These are phyloP conservation scores for Pestalotiopsis sp. DNA, from an alignment of 2,329 filamentous ascomycete species.

Conservation along the genomic window DNA sequence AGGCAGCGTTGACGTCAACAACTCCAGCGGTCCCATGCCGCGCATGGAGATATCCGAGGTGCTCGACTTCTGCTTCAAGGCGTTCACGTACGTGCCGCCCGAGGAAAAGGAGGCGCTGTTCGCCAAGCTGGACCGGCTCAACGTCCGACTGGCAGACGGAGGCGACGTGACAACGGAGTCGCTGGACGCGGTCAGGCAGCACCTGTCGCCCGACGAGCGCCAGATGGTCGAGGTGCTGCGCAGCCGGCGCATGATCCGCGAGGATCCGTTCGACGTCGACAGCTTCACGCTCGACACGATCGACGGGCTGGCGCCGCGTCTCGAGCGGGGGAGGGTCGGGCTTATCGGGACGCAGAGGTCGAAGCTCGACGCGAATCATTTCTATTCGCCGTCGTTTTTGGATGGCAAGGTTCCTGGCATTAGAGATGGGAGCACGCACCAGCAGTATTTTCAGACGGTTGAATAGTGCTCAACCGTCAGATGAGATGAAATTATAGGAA, in stretches of 20 bases:
- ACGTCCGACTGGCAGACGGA: neutral
- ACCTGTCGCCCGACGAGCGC: constrained; percentile 14
- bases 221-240: constrained; percentile 14
- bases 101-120: constrained; percentile 15
- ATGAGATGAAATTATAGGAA: too few species aligned
- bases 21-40: neutral
- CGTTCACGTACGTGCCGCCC: constrained; percentile 11
- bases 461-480: neutral
- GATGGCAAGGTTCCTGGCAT: neutral
- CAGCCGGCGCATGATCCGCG: constrained; percentile 14
- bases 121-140: constrained; percentile 8
- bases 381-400: neutral
- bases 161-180: neutral
- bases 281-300: constrained; percentile 13
- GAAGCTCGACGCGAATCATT: neutral
- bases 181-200: neutral
- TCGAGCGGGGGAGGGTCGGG: neutral
- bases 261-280: constrained; percentile 14
- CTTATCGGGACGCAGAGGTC: neutral
- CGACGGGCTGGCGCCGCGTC: neutral
- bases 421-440: neutral
- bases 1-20: constrained; percentile 29
- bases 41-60: constrained; percentile 14
- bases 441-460: neutral
- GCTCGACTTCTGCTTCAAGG: constrained; percentile 17